A percentile compares a stretch with the other conserved stretches of the same genome.
These are phyloP conservation scores for Phaeosphaeriaceae sp. DNA, from an alignment of 2,329 filamentous ascomycete genomes.

Conservation along the genomic window DNA sequence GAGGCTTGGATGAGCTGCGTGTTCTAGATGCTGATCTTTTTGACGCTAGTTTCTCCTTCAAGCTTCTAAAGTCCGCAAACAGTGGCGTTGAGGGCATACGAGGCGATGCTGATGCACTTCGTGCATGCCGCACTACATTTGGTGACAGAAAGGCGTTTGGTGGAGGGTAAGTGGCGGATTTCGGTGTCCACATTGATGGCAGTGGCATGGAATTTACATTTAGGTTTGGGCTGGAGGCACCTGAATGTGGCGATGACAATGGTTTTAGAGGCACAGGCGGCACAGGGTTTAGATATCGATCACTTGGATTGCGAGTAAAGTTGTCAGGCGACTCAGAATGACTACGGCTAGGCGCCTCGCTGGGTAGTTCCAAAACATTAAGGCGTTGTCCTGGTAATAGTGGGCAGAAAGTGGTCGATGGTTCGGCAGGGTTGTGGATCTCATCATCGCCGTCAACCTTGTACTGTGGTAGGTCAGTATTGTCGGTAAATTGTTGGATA, in stretches of 20 bases:
- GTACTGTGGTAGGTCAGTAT: slow-evolving; percentile 64
- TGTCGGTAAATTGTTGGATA: background rate
- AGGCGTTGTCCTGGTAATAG: slow-evolving; percentile 86
- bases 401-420: slow-evolving; percentile 80
- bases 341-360: slow-evolving; percentile 67
- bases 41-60: slow-evolving; percentile 41
- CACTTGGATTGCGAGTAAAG: slow-evolving; percentile 78
- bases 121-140: slow-evolving; percentile 31
- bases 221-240: slow-evolving; percentile 21
- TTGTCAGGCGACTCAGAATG: slow-evolving; percentile 70
- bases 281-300: slow-evolving; percentile 75
- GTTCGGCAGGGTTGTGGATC: slow-evolving; percentile 73
- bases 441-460: slow-evolving; percentile 82
- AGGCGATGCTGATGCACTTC: slow-evolving; percentile 42
- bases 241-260: slow-evolving; percentile 24
- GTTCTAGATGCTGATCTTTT: slow-evolving; percentile 33
- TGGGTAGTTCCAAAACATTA: slow-evolving; percentile 82
- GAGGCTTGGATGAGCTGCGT: slow-evolving; percentile 29
- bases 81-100: slow-evolving; percentile 31
- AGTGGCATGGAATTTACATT: slow-evolving; percentile 19
- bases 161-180: slow-evolving; percentile 39
- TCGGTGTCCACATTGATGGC: slow-evolving; percentile 30
- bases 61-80: slow-evolving; percentile 38
- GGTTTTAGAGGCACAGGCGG: slow-evolving; percentile 51
- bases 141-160: slow-evolving; percentile 29